These are phyloP conservation scores for Psilocybe cubensis DNA, from an alignment of 768 basidiomycete species.

Conservation along the genomic window DNA sequence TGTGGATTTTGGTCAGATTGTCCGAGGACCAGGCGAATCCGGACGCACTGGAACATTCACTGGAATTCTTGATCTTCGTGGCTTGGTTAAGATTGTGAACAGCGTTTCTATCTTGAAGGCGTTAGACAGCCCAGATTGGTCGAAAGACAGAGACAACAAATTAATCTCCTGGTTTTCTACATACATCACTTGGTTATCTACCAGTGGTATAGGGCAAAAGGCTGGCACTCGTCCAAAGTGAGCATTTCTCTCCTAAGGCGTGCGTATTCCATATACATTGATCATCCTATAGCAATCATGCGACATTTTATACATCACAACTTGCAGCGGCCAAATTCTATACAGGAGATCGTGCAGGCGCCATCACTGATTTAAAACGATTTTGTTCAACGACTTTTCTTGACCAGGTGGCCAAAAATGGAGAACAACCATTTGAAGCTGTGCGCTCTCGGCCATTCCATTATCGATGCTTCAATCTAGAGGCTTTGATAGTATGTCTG, in stretches of 20 bases:
- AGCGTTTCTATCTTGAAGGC: constrained; percentile 44
- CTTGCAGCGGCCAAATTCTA: constrained; percentile 43
- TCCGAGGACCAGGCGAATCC: constrained; percentile 50
- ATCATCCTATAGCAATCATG: constrained; percentile 50
- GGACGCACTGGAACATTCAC: constrained; percentile 52
- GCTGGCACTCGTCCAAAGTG: constrained; percentile 52
- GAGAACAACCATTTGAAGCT: constrained; percentile 63
- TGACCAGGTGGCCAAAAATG: constrained; percentile 52
- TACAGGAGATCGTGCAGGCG: constrained; percentile 44
- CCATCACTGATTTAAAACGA: constrained; percentile 34
- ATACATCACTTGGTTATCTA: constrained; percentile 50
- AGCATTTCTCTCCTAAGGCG: constrained; percentile 17
- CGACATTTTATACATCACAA: constrained; percentile 51
- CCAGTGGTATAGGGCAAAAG: constrained; percentile 43
- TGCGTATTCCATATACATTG: background rate
- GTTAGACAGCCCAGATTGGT: constrained; percentile 44
- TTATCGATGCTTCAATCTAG: constrained; percentile 62
- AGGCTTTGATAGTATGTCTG: constrained; percentile 54
- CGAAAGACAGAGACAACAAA: constrained; percentile 35
- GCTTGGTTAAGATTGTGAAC: constrained; percentile 53
- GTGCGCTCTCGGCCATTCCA: constrained; percentile 57
- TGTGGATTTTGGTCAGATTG: constrained; percentile 56
- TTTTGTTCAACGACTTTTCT: constrained; percentile 47
- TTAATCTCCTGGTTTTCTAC: constrained; percentile 46
- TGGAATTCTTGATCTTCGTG: constrained; percentile 56